Base-by-base conservation (phyloP, 805 yeast species). In the Starmerella etchellsii region DNA sequence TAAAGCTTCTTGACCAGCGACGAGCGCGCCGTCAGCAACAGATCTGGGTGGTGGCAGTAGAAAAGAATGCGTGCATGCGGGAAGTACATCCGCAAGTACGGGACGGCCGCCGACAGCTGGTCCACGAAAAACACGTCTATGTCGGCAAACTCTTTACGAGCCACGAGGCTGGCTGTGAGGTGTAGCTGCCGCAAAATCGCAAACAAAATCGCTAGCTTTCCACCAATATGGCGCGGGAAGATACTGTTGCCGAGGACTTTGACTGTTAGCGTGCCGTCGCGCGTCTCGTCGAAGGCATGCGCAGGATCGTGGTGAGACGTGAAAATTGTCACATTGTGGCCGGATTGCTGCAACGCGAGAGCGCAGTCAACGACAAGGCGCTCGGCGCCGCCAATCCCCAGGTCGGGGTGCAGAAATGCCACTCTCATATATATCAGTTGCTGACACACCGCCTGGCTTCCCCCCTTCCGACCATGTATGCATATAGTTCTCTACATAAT, bases 331-430 rank as follows among this genome's bases (percentile, higher is more conserved):
- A 91, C 76, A 1, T 65, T 67, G 55, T 81, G 76, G 5, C 77
- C 76, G 24, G 66, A 60, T 2, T 73, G 68, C 54, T 88, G 84
- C 22, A 91, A 63, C 0, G 95, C 94, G 3, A 84, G 65, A 0
- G 97, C 98, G 2, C 94, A 85, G 61, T 91, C 99, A 1, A 91
- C 95, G 2, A 91, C 85, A n/a, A 93, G 68, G 44, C 99, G 68
- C 57, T 91, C 99, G 1, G 99, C 99, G 3, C 99, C 99, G 4
- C 81, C 98, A 42, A 88, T 88, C 0, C 98, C 98, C 40, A 91
- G 64, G 62, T 91, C 98, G 0, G 98, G 98, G 56, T 91, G 98
- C 4, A 91, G 62, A 52, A 91, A 82, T 1, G 95, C 95, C 27
- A 88, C 69, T 44, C 67, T 74, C 69, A 72, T 62, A 23, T n/a